Evolutionary conservation across 768 basidiomycete species (phyloP), one percentile per base, ranked within the genome.

Genomic region (Sarcomyxa edulis): DNA sequence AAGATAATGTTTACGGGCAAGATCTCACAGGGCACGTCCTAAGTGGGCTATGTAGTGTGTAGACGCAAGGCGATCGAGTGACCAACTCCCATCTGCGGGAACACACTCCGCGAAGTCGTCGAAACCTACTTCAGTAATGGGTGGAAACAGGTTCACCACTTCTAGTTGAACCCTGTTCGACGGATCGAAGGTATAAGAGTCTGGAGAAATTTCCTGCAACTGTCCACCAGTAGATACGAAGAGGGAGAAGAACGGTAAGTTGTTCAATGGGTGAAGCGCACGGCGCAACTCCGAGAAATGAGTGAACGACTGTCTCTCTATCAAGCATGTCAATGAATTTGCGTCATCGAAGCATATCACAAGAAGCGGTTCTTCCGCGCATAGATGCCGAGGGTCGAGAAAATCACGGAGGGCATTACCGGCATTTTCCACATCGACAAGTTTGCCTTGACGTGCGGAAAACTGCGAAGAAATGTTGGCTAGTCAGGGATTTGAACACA

Each of bases 1-100:
- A 11, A 35, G 9, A n/a, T n/a, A n/a, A n/a, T n/a, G n/a, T n/a
- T n/a, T n/a, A n/a, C n/a, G 25, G 39, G 19, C 23, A 10, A 29
- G 10, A 16, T 48, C 57, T 12, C 40, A 61, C 58, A 60, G 43
- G 5, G 56, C 56, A 29, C 57, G 53, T 27, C 60, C 58, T 4
- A 49, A 36, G 36, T 37, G 28, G 22, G 35, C 41, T 25, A 50
- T 56, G 20, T 45, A 42, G 12, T 39, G 18, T 19, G 33, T 37
- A 19, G 29, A 33, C 14, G 51, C 47, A 22, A 56, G 35, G 14
- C 42, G 12, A 22, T 46, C 42, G 16, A 60, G 32, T 12, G 35
- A 37, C 32, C 38, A 44, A 23, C 32, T 15, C 10, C 45, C 47
- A 7, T 34, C 34, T 30, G 30, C 27, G 38, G 27, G 20, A 10